These are phyloP conservation scores for Wickerhamomyces chambardii DNA, from an alignment of 805 yeast genomes.

Conservation along the genomic window DNA sequence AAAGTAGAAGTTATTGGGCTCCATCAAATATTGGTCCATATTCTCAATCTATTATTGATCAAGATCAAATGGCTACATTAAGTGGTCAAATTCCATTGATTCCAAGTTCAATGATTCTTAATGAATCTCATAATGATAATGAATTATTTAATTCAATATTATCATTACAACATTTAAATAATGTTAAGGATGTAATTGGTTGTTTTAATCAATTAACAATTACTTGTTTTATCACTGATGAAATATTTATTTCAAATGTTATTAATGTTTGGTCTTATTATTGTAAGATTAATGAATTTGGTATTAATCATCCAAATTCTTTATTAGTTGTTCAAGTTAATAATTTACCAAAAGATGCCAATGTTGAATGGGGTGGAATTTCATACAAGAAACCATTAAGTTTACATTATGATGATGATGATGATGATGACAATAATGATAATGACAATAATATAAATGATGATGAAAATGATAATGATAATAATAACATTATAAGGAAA, in stretches of 20 bases:
- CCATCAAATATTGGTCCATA: slow-evolving; percentile 98
- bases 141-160: slow-evolving; percentile 32
- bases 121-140: slow-evolving; percentile 22
- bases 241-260: slow-evolving; percentile 20
- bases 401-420: slow-evolving; percentile 33
- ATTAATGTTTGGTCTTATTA: slow-evolving; percentile 38
- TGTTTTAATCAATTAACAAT: slow-evolving; percentile 34
- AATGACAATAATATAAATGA: no score
- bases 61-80: slow-evolving; percentile 41
- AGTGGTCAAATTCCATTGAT: slow-evolving; percentile 91
- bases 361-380: slow-evolving; percentile 71
- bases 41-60: slow-evolving; percentile 68
- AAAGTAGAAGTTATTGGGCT: slow-evolving; percentile 95
- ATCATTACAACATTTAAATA: slow-evolving; percentile 67
- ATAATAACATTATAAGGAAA: no score
- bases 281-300: slow-evolving; percentile 15
- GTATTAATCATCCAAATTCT: slow-evolving; percentile 14
- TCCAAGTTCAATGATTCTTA: slow-evolving; percentile 72
- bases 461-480: no score
- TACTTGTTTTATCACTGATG: slow-evolving; percentile 45
- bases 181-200: slow-evolving; percentile 48
- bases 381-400: slow-evolving; percentile 28
- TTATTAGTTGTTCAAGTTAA: slow-evolving; percentile 47
- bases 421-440: slow-evolving; percentile 21
- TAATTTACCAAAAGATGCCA: slow-evolving; percentile 53